phyloP scores from a whole-genome alignment of 495 filamentous ascomycete genomes.

The Talaromyces liani region DNA sequence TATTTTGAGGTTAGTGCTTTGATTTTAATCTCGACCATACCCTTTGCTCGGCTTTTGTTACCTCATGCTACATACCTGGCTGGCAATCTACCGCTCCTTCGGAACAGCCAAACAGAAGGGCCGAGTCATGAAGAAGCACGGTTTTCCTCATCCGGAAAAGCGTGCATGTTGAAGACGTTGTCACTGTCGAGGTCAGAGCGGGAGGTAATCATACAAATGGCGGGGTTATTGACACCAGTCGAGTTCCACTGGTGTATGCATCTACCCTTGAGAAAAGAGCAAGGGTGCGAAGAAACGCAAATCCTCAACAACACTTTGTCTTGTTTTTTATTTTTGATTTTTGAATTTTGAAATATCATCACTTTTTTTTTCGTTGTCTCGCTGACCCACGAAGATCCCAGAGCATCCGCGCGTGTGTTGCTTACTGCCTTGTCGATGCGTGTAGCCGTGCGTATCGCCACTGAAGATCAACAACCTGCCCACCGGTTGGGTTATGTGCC shows the following conservation, averaged over 20 bases:
- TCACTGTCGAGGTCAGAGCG: slow-evolving; percentile 5
- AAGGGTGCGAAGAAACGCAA: neutral
- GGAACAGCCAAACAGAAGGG: neutral
- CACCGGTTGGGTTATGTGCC: neutral
- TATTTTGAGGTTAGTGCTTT: neutral
- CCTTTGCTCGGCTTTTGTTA: neutral
- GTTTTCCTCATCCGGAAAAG: neutral
- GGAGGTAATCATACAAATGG: neutral
- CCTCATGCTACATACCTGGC: neutral
- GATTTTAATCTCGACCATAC: neutral
- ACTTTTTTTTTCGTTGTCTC: neutral
- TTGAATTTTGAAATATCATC: neutral
- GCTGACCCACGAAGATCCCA: neutral
- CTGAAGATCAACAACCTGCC: slow-evolving; percentile 1
- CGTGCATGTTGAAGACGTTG: neutral
- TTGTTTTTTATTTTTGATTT: neutral
- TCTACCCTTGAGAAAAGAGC: neutral
- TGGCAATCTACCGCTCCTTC: neutral
- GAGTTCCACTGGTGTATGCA: neutral
- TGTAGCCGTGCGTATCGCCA: neutral
- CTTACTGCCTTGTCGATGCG: neutral
- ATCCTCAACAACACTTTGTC: neutral
- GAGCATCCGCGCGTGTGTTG: neutral
- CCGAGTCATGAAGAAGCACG: neutral
- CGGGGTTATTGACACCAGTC: neutral